Evolutionary conservation across 495 filamentous ascomycete species (phyloP).

Genomic region (Hypoxylon fragiforme): DNA sequence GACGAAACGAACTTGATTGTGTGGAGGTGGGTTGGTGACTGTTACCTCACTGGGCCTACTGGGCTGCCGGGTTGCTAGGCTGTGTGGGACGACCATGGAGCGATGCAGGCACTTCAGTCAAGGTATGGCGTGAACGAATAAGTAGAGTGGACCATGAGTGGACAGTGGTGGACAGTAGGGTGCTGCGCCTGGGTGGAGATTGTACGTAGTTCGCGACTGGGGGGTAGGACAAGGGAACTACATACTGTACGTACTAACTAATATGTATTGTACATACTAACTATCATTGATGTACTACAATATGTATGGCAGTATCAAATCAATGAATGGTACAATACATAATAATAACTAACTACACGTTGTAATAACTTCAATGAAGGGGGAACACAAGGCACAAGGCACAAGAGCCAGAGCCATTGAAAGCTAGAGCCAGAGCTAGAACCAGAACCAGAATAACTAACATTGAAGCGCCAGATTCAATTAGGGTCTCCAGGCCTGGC

Average conservation of each 20-base stretch:
- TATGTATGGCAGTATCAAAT: too few species aligned
- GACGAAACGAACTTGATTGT: slow-evolving; percentile 22
- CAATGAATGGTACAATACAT: too few species aligned
- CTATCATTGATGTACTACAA: too few species aligned
- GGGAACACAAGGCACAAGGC: slow-evolving; percentile 22
- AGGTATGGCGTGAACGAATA: slow-evolving; percentile 31
- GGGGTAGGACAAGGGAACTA: slow-evolving; percentile 7
- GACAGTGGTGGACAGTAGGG: too few species aligned
- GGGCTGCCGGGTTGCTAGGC: too few species aligned
- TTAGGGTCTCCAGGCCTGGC: not conserved
- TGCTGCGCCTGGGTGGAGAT: slow-evolving; percentile 24
- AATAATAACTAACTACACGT: too few species aligned
- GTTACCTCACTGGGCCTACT: too few species aligned
- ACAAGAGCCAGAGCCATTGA: too few species aligned
- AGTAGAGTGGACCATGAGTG: slow-evolving; percentile 4
- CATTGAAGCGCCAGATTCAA: slow-evolving; percentile 6
- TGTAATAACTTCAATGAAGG: too few species aligned
- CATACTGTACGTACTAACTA: too few species aligned
- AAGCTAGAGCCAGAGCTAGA: too few species aligned
- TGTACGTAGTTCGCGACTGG: slow-evolving; percentile 29
- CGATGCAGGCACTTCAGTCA: slow-evolving; percentile 37
- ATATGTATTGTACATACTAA: too few species aligned
- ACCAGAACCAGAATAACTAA: slow-evolving; percentile 25
- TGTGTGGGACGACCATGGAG: slow-evolving; percentile 43
- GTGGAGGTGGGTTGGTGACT: slow-evolving; percentile 34